Evolutionary conservation across 2,329 filamentous ascomycete species (phyloP).

Genomic region (Aureobasidium sp.): DNA sequence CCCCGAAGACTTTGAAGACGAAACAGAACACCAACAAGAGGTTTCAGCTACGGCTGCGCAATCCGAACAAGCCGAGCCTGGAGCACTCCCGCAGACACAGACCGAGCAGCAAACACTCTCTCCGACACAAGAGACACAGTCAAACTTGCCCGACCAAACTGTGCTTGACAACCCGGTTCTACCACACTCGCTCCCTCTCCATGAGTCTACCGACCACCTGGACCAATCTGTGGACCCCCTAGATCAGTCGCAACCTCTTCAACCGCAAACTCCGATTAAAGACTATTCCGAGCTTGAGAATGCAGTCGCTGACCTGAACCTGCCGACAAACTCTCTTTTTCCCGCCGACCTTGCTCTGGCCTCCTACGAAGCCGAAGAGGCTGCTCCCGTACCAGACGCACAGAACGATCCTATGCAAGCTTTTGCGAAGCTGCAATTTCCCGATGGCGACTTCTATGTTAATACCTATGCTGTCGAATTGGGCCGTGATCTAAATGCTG

Average conservation of each 20-base stretch:
- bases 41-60: neutral
- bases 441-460: slow-evolving; percentile 72
- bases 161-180: neutral
- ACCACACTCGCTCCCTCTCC: neutral
- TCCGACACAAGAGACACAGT: neutral
- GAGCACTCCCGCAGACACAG: slow-evolving; percentile 7
- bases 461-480: slow-evolving; percentile 66
- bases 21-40: neutral
- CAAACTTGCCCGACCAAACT: neutral
- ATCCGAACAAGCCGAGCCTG: neutral
- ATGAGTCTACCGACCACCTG: neutral
- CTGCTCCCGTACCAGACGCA: slow-evolving; percentile 14
- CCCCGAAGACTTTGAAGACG: slow-evolving; percentile 9
- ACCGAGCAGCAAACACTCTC: slow-evolving; percentile 10
- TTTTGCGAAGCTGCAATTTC: slow-evolving; percentile 63
- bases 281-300: slow-evolving; percentile 14
- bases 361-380: slow-evolving; percentile 18
- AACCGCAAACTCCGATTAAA: slow-evolving; percentile 3
- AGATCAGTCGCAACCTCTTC: slow-evolving; percentile 1
- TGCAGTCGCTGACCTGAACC: slow-evolving; percentile 6
- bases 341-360: slow-evolving; percentile 17
- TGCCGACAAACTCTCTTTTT: slow-evolving; percentile 4
- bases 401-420: slow-evolving; percentile 41
- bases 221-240: slow-evolving; percentile 4
- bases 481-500: slow-evolving; percentile 60